Evolutionary conservation across 2,329 filamentous ascomycete genomes (phyloP).

Genomic region (Tolypocladium nubicola): DNA sequence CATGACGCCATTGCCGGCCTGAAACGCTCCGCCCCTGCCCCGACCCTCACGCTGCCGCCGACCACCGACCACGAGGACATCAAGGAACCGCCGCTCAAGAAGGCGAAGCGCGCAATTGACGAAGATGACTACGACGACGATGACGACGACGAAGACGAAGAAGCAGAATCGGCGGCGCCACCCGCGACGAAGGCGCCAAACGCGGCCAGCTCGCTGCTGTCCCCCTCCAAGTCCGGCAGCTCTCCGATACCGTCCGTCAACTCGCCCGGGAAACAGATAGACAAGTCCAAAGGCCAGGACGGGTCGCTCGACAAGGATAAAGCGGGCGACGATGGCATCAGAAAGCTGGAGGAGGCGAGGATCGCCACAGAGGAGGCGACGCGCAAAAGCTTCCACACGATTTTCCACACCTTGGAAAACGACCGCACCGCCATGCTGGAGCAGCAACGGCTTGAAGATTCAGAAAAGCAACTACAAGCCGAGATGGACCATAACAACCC

Average conservation of each 20-base stretch:
- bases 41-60: conserved; percentile 35
- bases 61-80: conserved; percentile 49
- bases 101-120: conserved; percentile 66
- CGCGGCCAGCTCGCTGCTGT: conserved; percentile 48
- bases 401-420: conserved; percentile 92
- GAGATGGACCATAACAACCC: conserved; percentile 69
- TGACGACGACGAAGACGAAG: conserved; percentile 64
- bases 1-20: conserved; percentile 42
- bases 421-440: conserved; percentile 95
- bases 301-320: conserved; percentile 46
- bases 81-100: conserved; percentile 57
- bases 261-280: conserved; percentile 47
- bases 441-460: conserved; percentile 92
- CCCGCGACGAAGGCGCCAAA: conserved; percentile 40
- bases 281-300: conserved; percentile 42
- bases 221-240: conserved; percentile 60
- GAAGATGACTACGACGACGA: conserved; percentile 84
- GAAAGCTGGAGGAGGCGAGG: conserved; percentile 85
- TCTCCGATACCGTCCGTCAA: conserved; percentile 52
- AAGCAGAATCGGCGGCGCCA: conserved; percentile 44
- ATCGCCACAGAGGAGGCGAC: conserved; percentile 84
- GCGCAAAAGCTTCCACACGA: conserved; percentile 80
- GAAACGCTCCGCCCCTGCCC: conserved; percentile 27
- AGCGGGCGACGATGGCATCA: conserved; percentile 77
- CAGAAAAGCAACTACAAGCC: conserved; percentile 89